Base-by-base conservation (phyloP, 139 green algal genomes). In the Limnomonas spitsbergensis region DNA sequence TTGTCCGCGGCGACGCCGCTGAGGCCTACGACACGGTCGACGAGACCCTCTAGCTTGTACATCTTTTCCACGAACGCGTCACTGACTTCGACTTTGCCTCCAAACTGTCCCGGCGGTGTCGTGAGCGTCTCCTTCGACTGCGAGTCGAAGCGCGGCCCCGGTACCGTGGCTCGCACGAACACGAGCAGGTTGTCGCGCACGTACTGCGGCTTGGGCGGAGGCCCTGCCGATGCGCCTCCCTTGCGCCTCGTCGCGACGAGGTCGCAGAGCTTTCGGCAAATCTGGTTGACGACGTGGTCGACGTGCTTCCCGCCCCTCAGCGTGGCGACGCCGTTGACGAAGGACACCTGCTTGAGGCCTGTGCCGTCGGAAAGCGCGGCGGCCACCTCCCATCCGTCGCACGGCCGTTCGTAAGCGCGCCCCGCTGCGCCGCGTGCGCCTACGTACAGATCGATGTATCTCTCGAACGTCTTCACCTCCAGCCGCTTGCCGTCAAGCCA, bases 321-420 rank as follows among this genome's bases (percentile, higher is more conserved):
- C 6, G 87, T 93, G 71, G 35, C 68, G 66, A 92, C 86, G 72
- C 76, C 81, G 83, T 93, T 93, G 42, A 92, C 88, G 66, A 92
- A 93, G 31, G 81, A 88, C 31, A 89, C 81, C 82, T 92, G 88
- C 35, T 82, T 42, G 37, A 85, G 81, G 31, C 71, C 37, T 20
- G 47, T 61, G 47, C 47, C 47, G 14, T 61, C 47, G 2, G 2
- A n/a, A 37, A 39, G 27, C 6, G 7, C 9, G 14, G 39, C 2
- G 39, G 53, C 83, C n/a, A 92, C 75, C 72, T 92, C 83, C 88
- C 85, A 91, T 20, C 32, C 40, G 26, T 3, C 4, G 1, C 20
- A 9, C 0, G 53, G 7, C 26, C n/a, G 29, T 7, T 31, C 66
- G 66, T 72, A 72, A 37, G 27, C 27, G 6, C 24, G 66, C 20